Base-by-base conservation (phyloP, 1,284 basidiomycete species). In the Megacollybia platyphylla region DNA sequence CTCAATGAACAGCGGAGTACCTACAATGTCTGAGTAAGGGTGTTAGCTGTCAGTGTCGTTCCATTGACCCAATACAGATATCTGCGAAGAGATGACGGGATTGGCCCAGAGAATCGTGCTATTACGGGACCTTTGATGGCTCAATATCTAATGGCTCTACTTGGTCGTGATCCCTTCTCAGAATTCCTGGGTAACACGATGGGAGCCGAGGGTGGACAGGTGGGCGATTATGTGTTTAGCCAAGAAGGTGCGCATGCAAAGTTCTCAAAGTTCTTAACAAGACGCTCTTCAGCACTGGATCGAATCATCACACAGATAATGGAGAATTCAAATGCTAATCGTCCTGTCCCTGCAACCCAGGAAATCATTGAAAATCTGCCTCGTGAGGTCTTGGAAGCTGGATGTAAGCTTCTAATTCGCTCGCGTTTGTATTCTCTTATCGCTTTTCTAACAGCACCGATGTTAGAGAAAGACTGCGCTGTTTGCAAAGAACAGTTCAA, bases 211-310 rank as follows among this genome's bases (percentile, higher is more conserved):
- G 57, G 57, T 36, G 79, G 79, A 13, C 60, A 73, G 51, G 75
- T 76, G 76, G 86, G 86, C 7, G 85, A 88, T 55, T 88, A 87
- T 62, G 84, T 84, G 8, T 82, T 87, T 53, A 83, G 76, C 49
- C 84, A 88, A 60, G 81, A 87, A 70, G 83, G 85, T 75, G 44
- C 31, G 57, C 48, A n/a, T 29, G 24, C 35, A 15, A 3, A 13
- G 30, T n/a, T 38, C 11, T 11, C 20, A 31, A 11, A 20, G 17
- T 37, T 17, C 29, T 39, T 30, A 40, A 41, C 34, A 27, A 42
- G 15, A 45, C 48, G 47, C n/a, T 44, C 5, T 40, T 34, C 50
- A 86, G 85, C 82, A 10, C 57, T 88, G 51, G 85, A 88, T 55
- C 73, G 83, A 54, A 80, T 88, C 48, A 74, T 88, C 37, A 73